Conservation (phyloP, 2,329 filamentous ascomycete species). For the Plenodomus tracheiphilus region DNA sequence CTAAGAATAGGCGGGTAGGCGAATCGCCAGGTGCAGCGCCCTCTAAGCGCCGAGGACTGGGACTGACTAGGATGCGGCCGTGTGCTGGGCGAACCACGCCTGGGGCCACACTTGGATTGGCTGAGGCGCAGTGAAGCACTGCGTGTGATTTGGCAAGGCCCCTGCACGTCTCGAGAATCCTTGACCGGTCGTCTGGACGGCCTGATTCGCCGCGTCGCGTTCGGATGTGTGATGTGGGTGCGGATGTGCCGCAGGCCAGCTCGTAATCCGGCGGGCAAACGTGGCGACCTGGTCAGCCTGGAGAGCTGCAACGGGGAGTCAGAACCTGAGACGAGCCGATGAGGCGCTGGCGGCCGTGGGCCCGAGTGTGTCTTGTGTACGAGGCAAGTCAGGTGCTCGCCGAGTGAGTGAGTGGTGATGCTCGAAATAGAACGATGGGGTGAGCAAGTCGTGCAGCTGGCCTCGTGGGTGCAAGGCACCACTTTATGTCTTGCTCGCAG, state of each 20-base stretch:
- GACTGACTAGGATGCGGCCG: slow-evolving; percentile 13
- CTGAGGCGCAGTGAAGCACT: slow-evolving; percentile 32
- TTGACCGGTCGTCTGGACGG: slow-evolving; percentile 12
- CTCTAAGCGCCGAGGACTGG: slow-evolving; percentile 36
- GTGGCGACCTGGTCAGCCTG: slow-evolving; percentile 28
- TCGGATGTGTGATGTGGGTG: slow-evolving; percentile 32
- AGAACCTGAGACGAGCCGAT: slow-evolving; percentile 34
- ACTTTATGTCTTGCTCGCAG: slow-evolving; percentile 42
- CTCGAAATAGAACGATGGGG: slow-evolving; percentile 26
- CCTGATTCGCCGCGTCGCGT: slow-evolving; percentile 31
- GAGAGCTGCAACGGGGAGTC: slow-evolving; percentile 20
- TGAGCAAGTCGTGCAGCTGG: slow-evolving; percentile 27
- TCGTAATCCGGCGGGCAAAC: slow-evolving; percentile 24
- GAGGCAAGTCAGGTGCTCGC: slow-evolving; percentile 13
- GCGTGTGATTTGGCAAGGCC: slow-evolving; percentile 41
- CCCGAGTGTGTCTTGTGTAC: too few species aligned
- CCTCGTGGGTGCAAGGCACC: slow-evolving; percentile 29
- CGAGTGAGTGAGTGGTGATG: slow-evolving; percentile 10
- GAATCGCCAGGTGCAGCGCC: slow-evolving; percentile 25
- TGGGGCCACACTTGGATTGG: slow-evolving; percentile 21
- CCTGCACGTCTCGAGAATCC: slow-evolving; percentile 36
- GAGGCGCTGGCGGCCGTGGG: slow-evolving; percentile 24
- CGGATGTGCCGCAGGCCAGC: slow-evolving; percentile 29
- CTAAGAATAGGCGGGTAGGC: slow-evolving; percentile 32
- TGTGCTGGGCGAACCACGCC: slow-evolving; percentile 19